Base-by-base conservation (phyloP, 352 stramenopile species). In the Phytophthora ramorum region DNA sequence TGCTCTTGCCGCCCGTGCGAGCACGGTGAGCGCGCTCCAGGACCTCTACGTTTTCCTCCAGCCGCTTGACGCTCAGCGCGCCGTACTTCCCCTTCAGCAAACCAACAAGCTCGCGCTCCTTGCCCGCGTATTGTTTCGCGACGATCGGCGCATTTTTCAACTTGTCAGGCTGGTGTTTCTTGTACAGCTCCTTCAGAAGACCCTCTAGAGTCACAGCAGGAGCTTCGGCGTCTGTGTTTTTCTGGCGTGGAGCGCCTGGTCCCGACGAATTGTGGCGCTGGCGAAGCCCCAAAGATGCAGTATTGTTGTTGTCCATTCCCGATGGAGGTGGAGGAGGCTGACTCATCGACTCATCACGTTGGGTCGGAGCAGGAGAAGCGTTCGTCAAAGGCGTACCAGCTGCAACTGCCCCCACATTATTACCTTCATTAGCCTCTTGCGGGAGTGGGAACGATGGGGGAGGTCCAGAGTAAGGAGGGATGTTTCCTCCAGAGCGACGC, bases 91-190 rank as follows among this genome's bases (percentile, higher is more conserved):
- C 65, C 62, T 85, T 89, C 30, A 95, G 56, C 26, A 89, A 63
- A 0, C 57, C 46, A 32, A 92, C 63, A 26, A 95, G 68, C 34
- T 90, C 81, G 8, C 79, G 79, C 49, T 95, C 87, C 44, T 86
- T 90, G 13, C 87, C 87, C 0, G 71, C 59, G 26, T 85, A 95
- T 52, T 90, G 45, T 8, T 77, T 78, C 10, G 81, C 83, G 16
- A 95, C 73, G 8, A 75, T 59, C 10, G 64, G 26, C 0, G 87
- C 82, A n/a, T 89, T 91, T 59, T 83, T 82, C 12, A 92, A 46
- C 41, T 90, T 85, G 51, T 93, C 83, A 1, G 84, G 87, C 52
- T 95, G 84, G 44, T 95, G 87, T 26, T 85, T 89, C 34, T 75
- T 77, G 71, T 92, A 95, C 40, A 95, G 64, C 16, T 92, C 81